phyloP scores from a whole-genome alignment of 2,329 filamentous ascomycete species.

The Epichloe aotearoae region DNA sequence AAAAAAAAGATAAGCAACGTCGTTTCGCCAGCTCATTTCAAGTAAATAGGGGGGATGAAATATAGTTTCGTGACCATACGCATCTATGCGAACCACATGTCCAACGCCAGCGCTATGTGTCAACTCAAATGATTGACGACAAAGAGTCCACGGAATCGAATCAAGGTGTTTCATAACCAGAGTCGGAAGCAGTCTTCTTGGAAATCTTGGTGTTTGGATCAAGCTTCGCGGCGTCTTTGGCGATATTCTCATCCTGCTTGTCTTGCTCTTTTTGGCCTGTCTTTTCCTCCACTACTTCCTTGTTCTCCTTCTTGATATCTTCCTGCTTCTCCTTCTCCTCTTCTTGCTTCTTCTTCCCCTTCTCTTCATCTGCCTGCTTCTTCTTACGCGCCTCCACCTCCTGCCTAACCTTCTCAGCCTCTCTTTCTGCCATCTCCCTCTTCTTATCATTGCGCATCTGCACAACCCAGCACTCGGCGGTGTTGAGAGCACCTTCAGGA shows the following conservation, averaged over 20 bases:
- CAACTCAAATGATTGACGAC: too few species aligned
- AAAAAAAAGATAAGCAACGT: too few species aligned
- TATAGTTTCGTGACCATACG: background rate
- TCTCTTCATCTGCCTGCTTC: constrained; percentile 1
- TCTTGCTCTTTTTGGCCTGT: background rate
- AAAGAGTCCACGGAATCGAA: background rate
- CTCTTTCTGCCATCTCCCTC: constrained; percentile 25
- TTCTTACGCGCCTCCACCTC: background rate
- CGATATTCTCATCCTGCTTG: background rate
- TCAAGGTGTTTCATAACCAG: constrained; percentile 19
- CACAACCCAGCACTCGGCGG: constrained; percentile 34
- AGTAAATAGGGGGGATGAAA: too few species aligned
- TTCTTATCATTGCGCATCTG: constrained; percentile 36
- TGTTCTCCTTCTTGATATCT: background rate
- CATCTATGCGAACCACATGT: background rate
- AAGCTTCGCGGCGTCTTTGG: background rate
- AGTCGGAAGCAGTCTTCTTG: constrained; percentile 20
- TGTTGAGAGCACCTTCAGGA: constrained; percentile 33
- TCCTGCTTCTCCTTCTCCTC: constrained; percentile 5
- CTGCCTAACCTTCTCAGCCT: constrained; percentile 10
- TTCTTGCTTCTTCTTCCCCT: background rate
- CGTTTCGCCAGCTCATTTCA: too few species aligned
- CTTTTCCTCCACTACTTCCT: background rate
- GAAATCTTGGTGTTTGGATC: background rate
- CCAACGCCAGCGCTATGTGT: background rate